These are phyloP conservation scores for Dictyostelium firmibasis DNA, from an alignment of 78 protist genomes.

Conservation along the genomic window DNA sequence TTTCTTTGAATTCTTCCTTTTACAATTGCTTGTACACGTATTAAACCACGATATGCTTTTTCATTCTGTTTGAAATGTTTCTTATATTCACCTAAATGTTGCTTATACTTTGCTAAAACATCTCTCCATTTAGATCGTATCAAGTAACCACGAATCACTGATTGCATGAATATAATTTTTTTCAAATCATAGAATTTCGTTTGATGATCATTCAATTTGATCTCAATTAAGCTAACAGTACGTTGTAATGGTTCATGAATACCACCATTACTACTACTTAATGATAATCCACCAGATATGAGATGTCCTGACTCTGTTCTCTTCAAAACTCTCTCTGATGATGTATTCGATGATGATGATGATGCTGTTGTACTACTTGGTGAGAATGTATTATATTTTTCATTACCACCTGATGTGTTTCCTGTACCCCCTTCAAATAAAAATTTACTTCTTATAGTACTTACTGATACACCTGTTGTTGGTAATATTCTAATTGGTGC, in stretches of 20 bases:
- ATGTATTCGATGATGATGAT: background rate
- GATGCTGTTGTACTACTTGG: background rate
- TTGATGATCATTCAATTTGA: slow-evolving; percentile 17
- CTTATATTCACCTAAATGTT: background rate
- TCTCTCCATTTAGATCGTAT: background rate
- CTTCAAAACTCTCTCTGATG: slow-evolving; percentile 1
- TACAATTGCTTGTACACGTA: slow-evolving; percentile 12
- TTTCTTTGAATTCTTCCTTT: slow-evolving; percentile 63
- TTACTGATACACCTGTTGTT: slow-evolving; percentile 28
- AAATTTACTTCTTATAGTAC: slow-evolving; percentile 1
- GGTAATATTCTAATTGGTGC: background rate
- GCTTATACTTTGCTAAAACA: background rate
- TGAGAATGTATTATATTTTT: slow-evolving; percentile 2
- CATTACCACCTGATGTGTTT: background rate
- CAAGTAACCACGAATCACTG: slow-evolving; percentile 34
- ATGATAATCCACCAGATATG: slow-evolving; percentile 13
- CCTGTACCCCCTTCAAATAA: background rate
- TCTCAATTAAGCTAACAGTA: background rate
- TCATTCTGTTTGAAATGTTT: slow-evolving; percentile 1
- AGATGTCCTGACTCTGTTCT: slow-evolving; percentile 36
- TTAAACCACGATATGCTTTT: slow-evolving; percentile 41
- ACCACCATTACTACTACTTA: background rate
- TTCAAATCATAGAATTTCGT: slow-evolving; percentile 10
- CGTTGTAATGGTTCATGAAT: background rate
- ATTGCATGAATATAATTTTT: slow-evolving; percentile 14